These are phyloP conservation scores for Penicillium occitanis DNA, from an alignment of 2,329 filamentous ascomycete genomes.

Conservation along the genomic window DNA sequence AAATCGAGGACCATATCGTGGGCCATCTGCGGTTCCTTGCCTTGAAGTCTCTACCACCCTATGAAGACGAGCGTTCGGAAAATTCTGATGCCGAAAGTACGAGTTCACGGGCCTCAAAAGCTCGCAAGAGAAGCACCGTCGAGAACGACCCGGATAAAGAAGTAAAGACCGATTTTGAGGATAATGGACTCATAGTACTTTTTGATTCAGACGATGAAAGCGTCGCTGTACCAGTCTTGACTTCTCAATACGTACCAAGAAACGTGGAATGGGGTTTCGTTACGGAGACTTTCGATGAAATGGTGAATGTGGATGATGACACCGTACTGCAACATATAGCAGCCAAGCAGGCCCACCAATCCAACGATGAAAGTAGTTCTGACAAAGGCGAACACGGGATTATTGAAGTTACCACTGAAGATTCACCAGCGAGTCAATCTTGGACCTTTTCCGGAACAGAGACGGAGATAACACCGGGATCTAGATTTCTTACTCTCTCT, in stretches of 20 bases:
- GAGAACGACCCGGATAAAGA: background rate
- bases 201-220: background rate
- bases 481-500: background rate
- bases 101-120: background rate
- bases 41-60: conserved; percentile 14
- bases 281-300: background rate
- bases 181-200: background rate
- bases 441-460: background rate
- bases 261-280: conserved; percentile 1
- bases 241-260: background rate
- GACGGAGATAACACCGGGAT: background rate
- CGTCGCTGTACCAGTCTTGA: background rate
- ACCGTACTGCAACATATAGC: background rate
- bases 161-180: background rate
- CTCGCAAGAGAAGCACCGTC: conserved; percentile 1
- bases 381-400: background rate
- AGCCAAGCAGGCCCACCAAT: background rate
- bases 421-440: background rate
- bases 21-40: conserved; percentile 17
- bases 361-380: background rate
- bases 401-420: background rate
- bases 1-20: conserved; percentile 13
- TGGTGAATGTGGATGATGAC: background rate
- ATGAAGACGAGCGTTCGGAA: conserved; percentile 5
- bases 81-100: background rate